Conservation (phyloP, 441 rosid species). For the Euphorbia corollata region DNA sequence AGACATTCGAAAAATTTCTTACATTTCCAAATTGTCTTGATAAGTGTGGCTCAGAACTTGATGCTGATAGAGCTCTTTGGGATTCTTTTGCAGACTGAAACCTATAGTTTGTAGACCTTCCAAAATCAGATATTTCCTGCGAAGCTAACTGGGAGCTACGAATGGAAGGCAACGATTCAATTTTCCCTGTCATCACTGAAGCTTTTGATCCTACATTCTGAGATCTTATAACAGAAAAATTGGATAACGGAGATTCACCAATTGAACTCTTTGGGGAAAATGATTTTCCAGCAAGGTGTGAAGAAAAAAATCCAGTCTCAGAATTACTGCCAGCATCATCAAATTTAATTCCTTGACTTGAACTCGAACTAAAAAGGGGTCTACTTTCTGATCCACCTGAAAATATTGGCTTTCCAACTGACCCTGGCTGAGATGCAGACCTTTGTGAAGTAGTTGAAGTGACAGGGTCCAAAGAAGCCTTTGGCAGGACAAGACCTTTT, state of each 20-base stretch:
- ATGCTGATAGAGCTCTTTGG: constrained; percentile 29
- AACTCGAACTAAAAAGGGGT: constrained; percentile 28
- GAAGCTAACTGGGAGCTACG: constrained; percentile 39
- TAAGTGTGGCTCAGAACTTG: constrained; percentile 47
- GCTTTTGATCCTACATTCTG: constrained; percentile 28
- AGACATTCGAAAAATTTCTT: constrained; percentile 11
- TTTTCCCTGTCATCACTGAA: constrained; percentile 33
- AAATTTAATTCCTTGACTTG: constrained; percentile 27
- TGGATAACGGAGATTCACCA: constrained; percentile 27
- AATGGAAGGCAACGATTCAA: constrained; percentile 59
- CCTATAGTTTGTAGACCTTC: constrained; percentile 41
- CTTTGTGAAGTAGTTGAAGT: constrained; percentile 33
- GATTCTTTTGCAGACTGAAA: constrained; percentile 32
- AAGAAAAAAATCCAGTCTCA: constrained; percentile 31
- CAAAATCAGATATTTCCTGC: constrained; percentile 48
- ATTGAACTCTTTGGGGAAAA: constrained; percentile 29
- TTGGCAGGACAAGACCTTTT: constrained; percentile 27
- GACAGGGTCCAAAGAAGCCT: constrained; percentile 27
- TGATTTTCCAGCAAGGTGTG: constrained; percentile 36
- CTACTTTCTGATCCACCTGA: constrained; percentile 25
- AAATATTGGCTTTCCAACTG: constrained; percentile 30
- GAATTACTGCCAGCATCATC: constrained; percentile 25
- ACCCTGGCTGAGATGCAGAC: constrained; percentile 36
- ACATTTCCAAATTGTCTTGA: constrained; percentile 76
- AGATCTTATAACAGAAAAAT: constrained; percentile 26